These are phyloP conservation scores for Pichia deserticola DNA, from an alignment of 805 yeast genomes.

Conservation along the genomic window DNA sequence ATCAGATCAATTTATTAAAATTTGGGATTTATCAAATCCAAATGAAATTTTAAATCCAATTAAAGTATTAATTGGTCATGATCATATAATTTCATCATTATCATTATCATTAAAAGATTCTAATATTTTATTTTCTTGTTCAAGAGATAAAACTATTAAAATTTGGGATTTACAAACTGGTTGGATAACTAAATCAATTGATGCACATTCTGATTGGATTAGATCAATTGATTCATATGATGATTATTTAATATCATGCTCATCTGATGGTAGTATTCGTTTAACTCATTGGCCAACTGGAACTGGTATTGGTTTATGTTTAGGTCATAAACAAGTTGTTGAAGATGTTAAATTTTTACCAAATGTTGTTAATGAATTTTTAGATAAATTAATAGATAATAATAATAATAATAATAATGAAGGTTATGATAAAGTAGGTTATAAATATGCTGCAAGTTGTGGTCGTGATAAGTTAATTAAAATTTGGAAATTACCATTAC, in stretches of 20 bases:
- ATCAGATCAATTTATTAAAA: slow-evolving; percentile 48
- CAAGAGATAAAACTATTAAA: slow-evolving; percentile 55
- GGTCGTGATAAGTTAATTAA: slow-evolving; percentile 71
- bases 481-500: slow-evolving; percentile 73
- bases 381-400: slow-evolving; percentile 37
- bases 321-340: slow-evolving; percentile 79
- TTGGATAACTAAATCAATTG: slow-evolving; percentile 54
- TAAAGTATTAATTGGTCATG: slow-evolving; percentile 74
- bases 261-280: slow-evolving; percentile 71
- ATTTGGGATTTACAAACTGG: slow-evolving; percentile 67
- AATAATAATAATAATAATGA: not conserved
- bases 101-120: slow-evolving; percentile 43
- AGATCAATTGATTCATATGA: slow-evolving; percentile 38
- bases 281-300: slow-evolving; percentile 60
- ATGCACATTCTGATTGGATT: slow-evolving; percentile 88
- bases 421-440: slow-evolving; percentile 38
- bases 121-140: slow-evolving; percentile 46
- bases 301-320: slow-evolving; percentile 54
- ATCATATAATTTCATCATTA: slow-evolving; percentile 70
- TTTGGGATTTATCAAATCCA: slow-evolving; percentile 51
- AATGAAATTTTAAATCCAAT: slow-evolving; percentile 26
- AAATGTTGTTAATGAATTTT: slow-evolving; percentile 32
- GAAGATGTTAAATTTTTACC: slow-evolving; percentile 71
- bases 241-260: slow-evolving; percentile 60
- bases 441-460: slow-evolving; percentile 67